Percentiles rank a stretch among this genome's conserved stretches.
Conservation (phyloP, 306 rosid genomes). For the Citrullus mucosospermus region DNA sequence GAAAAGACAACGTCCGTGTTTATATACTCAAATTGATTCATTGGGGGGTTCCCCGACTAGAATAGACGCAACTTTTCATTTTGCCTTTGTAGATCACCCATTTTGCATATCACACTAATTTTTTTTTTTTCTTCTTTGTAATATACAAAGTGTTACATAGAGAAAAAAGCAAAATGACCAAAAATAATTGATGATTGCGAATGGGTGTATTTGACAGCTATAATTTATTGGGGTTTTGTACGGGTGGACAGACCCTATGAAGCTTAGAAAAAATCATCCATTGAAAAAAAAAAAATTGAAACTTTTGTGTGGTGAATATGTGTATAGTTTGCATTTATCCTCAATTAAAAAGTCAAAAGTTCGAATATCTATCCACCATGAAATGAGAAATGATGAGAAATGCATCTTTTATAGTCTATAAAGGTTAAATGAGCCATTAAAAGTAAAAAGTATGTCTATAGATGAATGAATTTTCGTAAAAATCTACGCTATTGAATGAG, state of each 20-base stretch:
- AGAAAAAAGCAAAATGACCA: background rate
- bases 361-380: too few species aligned
- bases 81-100: background rate
- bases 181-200: background rate
- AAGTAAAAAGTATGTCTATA: background rate
- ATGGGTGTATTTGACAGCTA: slow-evolving; percentile 1
- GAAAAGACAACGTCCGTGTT: slow-evolving; percentile 3
- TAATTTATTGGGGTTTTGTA: background rate
- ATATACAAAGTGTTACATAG: background rate
- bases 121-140: background rate
- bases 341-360: background rate
- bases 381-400: too few species aligned
- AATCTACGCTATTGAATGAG: background rate
- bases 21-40: slow-evolving; percentile 2
- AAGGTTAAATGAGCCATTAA: background rate
- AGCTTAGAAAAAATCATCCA: background rate
- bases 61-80: background rate
- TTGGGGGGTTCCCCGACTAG: background rate
- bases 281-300: background rate
- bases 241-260: background rate
- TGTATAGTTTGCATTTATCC: too few species aligned
- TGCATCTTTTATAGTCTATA: too few species aligned
- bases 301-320: background rate
- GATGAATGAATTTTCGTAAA: background rate
- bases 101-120: background rate